Evolutionary conservation across 2,329 filamentous ascomycete species (phyloP).

Genomic region (Chaetomiaceae sp.): DNA sequence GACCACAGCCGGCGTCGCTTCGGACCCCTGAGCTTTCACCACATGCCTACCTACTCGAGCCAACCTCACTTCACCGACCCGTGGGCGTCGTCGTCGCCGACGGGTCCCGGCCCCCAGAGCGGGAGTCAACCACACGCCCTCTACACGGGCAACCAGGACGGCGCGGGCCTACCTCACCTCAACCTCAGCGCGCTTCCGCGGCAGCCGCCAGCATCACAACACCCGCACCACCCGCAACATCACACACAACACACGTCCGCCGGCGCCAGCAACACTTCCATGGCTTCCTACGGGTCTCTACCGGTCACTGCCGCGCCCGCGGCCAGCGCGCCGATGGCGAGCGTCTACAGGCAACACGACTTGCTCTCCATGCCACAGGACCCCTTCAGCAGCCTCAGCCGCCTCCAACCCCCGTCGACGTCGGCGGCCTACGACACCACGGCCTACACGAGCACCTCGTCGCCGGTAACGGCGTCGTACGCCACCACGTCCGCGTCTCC

Average conservation of each 20-base stretch:
- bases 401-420: constrained; percentile 51
- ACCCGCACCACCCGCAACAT: constrained; percentile 38
- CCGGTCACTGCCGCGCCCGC: constrained; percentile 68
- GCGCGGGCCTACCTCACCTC: constrained; percentile 52
- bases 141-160: constrained; percentile 53
- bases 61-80: constrained; percentile 82
- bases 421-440: constrained; percentile 65
- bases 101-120: constrained; percentile 36
- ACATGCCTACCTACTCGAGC: constrained; percentile 62
- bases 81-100: constrained; percentile 60
- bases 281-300: constrained; percentile 67
- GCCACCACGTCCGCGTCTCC: constrained; percentile 60
- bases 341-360: constrained; percentile 55
- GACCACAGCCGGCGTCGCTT: constrained; percentile 70
- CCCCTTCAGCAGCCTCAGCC: constrained; percentile 62
- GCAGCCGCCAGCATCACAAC: constrained; percentile 31
- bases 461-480: constrained; percentile 61
- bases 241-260: constrained; percentile 26
- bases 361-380: constrained; percentile 71
- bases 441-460: constrained; percentile 60
- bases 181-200: constrained; percentile 52
- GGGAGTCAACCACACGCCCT: constrained; percentile 51
- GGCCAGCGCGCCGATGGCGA: constrained; percentile 57
- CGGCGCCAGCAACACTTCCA: constrained; percentile 47
- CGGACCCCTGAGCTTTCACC: constrained; percentile 72